phyloP scores from a whole-genome alignment of 805 yeast genomes.

The Myxozyma melibiosi region DNA sequence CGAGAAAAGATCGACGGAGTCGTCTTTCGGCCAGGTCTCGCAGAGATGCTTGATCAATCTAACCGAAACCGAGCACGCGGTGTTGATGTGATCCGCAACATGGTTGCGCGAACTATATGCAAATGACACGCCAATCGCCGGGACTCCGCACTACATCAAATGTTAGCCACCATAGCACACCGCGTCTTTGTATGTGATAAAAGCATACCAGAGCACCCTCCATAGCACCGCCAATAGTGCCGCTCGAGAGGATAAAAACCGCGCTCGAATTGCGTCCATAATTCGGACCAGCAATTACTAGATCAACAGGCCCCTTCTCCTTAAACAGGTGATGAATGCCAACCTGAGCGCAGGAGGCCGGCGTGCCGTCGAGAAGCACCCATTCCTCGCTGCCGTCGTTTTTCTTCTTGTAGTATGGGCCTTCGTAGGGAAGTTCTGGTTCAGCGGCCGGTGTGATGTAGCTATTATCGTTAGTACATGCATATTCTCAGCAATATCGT shows the following conservation, averaged over 20 bases:
- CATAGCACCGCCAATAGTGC: constrained; percentile 96
- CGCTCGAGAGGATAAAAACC: constrained; percentile 84
- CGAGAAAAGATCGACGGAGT: constrained; percentile 69
- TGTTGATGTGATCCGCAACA: constrained; percentile 52
- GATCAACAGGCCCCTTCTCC: constrained; percentile 63
- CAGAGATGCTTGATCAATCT: constrained; percentile 62
- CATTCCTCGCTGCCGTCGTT: constrained; percentile 62
- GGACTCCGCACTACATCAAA: constrained; percentile 45
- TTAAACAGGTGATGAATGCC: constrained; percentile 72
- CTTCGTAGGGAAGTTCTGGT: constrained; percentile 34
- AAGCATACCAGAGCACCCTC: constrained; percentile 68
- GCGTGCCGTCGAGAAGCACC: constrained; percentile 88
- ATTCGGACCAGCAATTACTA: constrained; percentile 93
- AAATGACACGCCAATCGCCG: constrained; percentile 79
- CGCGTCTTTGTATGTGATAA: no score
- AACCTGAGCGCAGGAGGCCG: constrained; percentile 92
- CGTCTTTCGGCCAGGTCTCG: constrained; percentile 55
- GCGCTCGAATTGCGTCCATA: constrained; percentile 92
- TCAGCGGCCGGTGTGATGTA: constrained; percentile 20
- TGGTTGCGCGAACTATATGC: constrained; percentile 66
- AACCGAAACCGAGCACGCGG: constrained; percentile 71
- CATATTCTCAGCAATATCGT: neutral
- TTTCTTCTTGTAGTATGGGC: constrained; percentile 41
- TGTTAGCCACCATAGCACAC: neutral
- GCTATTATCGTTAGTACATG: neutral